Evolutionary conservation across 352 stramenopile species (phyloP).

Genomic region (Globisporangium cederbergense): DNA sequence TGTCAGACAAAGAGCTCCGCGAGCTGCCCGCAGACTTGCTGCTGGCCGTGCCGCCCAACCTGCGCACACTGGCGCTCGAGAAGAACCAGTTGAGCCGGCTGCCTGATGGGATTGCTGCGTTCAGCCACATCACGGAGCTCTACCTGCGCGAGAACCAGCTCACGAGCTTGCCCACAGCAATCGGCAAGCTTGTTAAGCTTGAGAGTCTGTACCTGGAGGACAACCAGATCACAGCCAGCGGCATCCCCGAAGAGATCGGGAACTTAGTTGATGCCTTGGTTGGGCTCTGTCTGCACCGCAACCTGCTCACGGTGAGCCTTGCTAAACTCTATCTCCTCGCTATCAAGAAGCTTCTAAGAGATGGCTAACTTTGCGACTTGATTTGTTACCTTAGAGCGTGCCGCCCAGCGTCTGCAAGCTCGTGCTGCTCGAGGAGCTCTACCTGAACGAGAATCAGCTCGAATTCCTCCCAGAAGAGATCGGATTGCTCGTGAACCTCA

Average conservation of each 20-base stretch:
- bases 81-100: slow-evolving; percentile 65
- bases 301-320: slow-evolving; percentile 51
- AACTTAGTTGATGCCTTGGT: slow-evolving; percentile 41
- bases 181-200: slow-evolving; percentile 55
- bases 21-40: slow-evolving; percentile 60
- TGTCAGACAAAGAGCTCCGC: slow-evolving; percentile 71
- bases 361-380: neutral
- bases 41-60: slow-evolving; percentile 40
- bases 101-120: slow-evolving; percentile 47
- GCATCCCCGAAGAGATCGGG: slow-evolving; percentile 53
- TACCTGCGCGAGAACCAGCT: slow-evolving; percentile 84
- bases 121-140: slow-evolving; percentile 66
- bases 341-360: no score
- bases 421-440: slow-evolving; percentile 75
- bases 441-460: slow-evolving; percentile 77
- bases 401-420: slow-evolving; percentile 65
- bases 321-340: neutral
- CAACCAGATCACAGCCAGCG: slow-evolving; percentile 63
- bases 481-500: slow-evolving; percentile 66
- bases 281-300: slow-evolving; percentile 80
- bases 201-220: slow-evolving; percentile 87
- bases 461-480: slow-evolving; percentile 68
- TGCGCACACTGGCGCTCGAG: slow-evolving; percentile 79
- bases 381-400: slow-evolving; percentile 32
- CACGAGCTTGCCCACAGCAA: slow-evolving; percentile 37